These are phyloP conservation scores for Vitis rotundifolia DNA, from an alignment of 164 flowering plant species.

Conservation along the genomic window DNA sequence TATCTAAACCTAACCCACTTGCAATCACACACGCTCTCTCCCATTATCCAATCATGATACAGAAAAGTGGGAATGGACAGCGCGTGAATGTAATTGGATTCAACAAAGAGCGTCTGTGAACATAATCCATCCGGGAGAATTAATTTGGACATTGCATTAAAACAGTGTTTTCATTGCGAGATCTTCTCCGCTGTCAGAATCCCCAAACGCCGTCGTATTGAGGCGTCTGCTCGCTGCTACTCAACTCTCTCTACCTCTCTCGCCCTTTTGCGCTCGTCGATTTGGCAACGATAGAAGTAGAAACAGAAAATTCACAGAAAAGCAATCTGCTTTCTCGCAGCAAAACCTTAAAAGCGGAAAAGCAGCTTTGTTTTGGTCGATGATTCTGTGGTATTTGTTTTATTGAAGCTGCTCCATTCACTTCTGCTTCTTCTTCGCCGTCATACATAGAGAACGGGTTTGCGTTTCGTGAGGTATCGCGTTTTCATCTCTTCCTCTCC, in stretches of 20 bases:
- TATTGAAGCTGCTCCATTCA: neutral
- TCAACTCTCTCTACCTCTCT: neutral
- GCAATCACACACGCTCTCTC: neutral
- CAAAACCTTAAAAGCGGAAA: neutral
- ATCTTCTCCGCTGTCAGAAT: conserved; percentile 15
- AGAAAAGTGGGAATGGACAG: neutral
- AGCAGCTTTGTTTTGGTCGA: neutral
- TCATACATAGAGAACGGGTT: neutral
- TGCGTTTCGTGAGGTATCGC: no score
- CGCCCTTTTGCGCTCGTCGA: neutral
- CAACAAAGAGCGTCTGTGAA: neutral
- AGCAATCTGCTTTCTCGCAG: conserved; percentile 1
- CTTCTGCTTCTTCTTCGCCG: neutral
- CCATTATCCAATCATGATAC: neutral
- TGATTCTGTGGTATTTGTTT: neutral
- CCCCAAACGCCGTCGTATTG: conserved; percentile 5
- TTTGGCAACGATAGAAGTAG: neutral
- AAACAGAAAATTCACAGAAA: neutral
- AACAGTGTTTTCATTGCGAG: conserved; percentile 4
- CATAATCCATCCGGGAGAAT: no score
- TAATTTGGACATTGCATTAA: neutral
- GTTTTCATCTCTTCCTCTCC: no score
- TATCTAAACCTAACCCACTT: neutral
- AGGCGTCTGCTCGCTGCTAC: neutral
- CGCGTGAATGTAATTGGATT: neutral